Conservation (phyloP, 306 rosid genomes). For the Casuarina equisetifolia region DNA sequence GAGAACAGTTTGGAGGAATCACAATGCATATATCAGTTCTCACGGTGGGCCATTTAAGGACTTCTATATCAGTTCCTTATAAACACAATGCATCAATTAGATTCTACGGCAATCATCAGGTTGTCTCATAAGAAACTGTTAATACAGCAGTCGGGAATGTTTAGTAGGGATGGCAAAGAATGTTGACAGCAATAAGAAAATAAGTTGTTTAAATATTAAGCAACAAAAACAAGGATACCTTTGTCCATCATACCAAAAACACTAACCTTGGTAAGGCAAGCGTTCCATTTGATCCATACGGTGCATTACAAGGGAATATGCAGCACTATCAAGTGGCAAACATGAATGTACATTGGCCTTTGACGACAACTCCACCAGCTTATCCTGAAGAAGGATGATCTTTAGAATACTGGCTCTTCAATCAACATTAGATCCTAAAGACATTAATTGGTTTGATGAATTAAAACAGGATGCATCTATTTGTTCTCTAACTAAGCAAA, state of each 20-base stretch:
- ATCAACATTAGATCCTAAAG: slow-evolving; percentile 72
- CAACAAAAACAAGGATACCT: neutral
- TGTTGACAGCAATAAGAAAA: neutral
- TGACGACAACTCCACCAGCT: slow-evolving; percentile 63
- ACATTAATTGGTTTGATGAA: slow-evolving; percentile 47
- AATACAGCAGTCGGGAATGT: neutral
- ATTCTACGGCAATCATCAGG: neutral
- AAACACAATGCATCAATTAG: neutral
- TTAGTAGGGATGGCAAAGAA: neutral
- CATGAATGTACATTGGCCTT: slow-evolving; percentile 54
- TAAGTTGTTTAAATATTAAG: neutral
- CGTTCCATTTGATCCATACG: slow-evolving; percentile 49
- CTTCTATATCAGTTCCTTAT: neutral
- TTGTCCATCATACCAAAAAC: neutral
- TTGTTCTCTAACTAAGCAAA: slow-evolving; percentile 28
- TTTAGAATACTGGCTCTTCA: slow-evolving; percentile 79
- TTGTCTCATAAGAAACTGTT: neutral
- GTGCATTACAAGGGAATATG: slow-evolving; percentile 56
- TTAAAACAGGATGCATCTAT: slow-evolving; percentile 42
- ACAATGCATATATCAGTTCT: neutral
- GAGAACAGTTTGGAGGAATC: neutral
- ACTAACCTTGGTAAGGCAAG: slow-evolving; percentile 70
- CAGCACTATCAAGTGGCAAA: slow-evolving; percentile 45
- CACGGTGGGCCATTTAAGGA: neutral
- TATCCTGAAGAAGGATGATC: slow-evolving; percentile 89